phyloP scores from a whole-genome alignment of 2,329 filamentous ascomycete genomes.

The Dactylonectria macrodidyma region DNA sequence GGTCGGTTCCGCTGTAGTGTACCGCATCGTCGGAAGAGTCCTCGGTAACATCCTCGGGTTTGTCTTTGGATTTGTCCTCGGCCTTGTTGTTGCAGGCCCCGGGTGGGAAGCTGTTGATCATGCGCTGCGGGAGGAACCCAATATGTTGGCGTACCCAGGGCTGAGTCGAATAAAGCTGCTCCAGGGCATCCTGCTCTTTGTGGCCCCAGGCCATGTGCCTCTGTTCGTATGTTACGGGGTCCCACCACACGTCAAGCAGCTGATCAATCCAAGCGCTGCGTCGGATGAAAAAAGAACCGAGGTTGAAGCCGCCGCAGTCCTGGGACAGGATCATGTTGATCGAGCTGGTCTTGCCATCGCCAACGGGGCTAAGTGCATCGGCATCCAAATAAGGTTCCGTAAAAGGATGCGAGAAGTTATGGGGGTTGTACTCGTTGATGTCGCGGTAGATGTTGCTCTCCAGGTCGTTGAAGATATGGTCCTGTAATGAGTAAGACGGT shows the following conservation, averaged over 20 bases:
- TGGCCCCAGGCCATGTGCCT: slow-evolving; percentile 99
- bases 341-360: slow-evolving; percentile 83
- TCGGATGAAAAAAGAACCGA: slow-evolving; percentile 94
- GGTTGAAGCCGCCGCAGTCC: slow-evolving; percentile 95
- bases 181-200: slow-evolving; percentile 96
- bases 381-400: slow-evolving; percentile 82
- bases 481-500: slow-evolving; percentile 88
- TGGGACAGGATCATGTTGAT: slow-evolving; percentile 92
- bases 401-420: slow-evolving; percentile 91
- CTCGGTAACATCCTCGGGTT: slow-evolving; percentile 64
- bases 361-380: slow-evolving; percentile 78
- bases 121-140: slow-evolving; percentile 90
- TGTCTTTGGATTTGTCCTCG: slow-evolving; percentile 66
- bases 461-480: slow-evolving; percentile 89
- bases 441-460: slow-evolving; percentile 86
- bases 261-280: slow-evolving; percentile 92
- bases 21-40: slow-evolving; percentile 72
- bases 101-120: slow-evolving; percentile 93
- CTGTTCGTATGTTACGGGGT: slow-evolving; percentile 96
- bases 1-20: slow-evolving; percentile 88
- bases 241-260: slow-evolving; percentile 97
- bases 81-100: slow-evolving; percentile 86
- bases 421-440: slow-evolving; percentile 95
- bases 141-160: slow-evolving; percentile 93
- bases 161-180: slow-evolving; percentile 91